Conservation (phyloP, 2,329 filamentous ascomycete genomes). For the Xylariaceae sp. region DNA sequence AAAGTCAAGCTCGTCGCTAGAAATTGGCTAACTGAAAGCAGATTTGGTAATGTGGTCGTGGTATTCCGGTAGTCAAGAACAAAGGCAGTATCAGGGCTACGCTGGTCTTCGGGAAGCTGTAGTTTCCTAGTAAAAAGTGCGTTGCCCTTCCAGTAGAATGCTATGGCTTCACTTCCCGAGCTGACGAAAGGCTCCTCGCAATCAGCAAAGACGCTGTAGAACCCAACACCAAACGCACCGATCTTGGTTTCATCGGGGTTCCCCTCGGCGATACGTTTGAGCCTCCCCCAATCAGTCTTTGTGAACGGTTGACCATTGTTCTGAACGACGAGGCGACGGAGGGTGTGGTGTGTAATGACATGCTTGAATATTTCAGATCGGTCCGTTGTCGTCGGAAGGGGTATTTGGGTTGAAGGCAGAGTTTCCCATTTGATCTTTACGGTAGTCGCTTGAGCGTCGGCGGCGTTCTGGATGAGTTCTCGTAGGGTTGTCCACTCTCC, state of each 20-base stretch:
- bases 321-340: conserved; percentile 85
- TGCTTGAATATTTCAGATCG: conserved; percentile 80
- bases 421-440: conserved; percentile 95
- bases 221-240: conserved; percentile 96
- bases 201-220: conserved; percentile 98
- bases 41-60: conserved; percentile 82
- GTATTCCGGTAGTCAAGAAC: conserved; percentile 91
- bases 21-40: conserved; percentile 89
- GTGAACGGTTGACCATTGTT: conserved; percentile 92
- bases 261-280: conserved; percentile 98
- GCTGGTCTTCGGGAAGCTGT: conserved; percentile 70
- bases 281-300: conserved; percentile 86
- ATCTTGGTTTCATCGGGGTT: conserved; percentile 99
- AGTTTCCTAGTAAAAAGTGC: conserved; percentile 90
- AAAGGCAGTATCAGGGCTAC: conserved; percentile 81
- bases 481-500: conserved; percentile 91
- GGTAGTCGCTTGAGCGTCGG: conserved; percentile 88
- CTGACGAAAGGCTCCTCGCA: conserved; percentile 98
- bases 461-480: conserved; percentile 98
- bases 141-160: conserved; percentile 99
- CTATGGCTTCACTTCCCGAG: conserved; percentile 91
- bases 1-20: conserved; percentile 95
- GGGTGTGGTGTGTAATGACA: conserved; percentile 80
- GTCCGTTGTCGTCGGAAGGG: conserved; percentile 69
- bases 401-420: conserved; percentile 77